Percentiles rank a stretch among this genome's conserved stretches.
Conservation (phyloP, 208 protist genomes). For the Leishmania tropica region DNA sequence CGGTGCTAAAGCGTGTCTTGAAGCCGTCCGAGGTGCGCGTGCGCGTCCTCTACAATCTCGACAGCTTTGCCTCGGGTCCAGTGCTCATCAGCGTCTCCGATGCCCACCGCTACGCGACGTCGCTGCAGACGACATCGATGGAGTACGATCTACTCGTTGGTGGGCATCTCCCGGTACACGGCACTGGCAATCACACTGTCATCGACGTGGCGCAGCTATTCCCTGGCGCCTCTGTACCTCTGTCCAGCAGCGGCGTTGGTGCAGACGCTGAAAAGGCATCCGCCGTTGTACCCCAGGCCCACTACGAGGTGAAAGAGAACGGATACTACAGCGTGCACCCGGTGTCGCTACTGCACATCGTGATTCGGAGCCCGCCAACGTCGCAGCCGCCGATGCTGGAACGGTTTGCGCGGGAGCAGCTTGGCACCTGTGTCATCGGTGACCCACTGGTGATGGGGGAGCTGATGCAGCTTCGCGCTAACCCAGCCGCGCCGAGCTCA, state of each 20-base stretch:
- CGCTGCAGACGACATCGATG: slow-evolving; percentile 54
- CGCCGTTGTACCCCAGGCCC: neutral
- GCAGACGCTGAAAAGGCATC: too few relatives aligned
- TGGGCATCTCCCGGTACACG: slow-evolving; percentile 57
- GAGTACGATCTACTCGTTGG: slow-evolving; percentile 81
- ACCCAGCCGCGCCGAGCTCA: neutral
- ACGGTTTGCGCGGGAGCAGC: slow-evolving; percentile 48
- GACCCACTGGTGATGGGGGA: slow-evolving; percentile 59
- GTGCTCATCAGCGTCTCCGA: slow-evolving; percentile 72
- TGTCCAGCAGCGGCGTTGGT: neutral
- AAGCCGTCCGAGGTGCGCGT: slow-evolving; percentile 46
- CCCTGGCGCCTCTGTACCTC: neutral
- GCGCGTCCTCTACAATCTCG: slow-evolving; percentile 81
- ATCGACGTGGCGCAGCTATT: slow-evolving; percentile 35
- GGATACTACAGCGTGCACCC: slow-evolving; percentile 84
- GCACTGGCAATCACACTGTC: slow-evolving; percentile 25
- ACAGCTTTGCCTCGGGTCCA: slow-evolving; percentile 68
- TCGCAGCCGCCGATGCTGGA: slow-evolving; percentile 60
- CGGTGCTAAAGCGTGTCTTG: slow-evolving; percentile 33
- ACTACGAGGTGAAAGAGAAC: slow-evolving; percentile 64
- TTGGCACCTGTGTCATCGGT: slow-evolving; percentile 73
- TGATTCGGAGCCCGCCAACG: slow-evolving; percentile 56
- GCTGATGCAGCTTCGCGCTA: slow-evolving; percentile 26
- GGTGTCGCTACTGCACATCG: slow-evolving; percentile 74
- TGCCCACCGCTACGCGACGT: slow-evolving; percentile 40